Base-by-base conservation (phyloP, 116 monocot species). In the Posidonia oceanica region DNA sequence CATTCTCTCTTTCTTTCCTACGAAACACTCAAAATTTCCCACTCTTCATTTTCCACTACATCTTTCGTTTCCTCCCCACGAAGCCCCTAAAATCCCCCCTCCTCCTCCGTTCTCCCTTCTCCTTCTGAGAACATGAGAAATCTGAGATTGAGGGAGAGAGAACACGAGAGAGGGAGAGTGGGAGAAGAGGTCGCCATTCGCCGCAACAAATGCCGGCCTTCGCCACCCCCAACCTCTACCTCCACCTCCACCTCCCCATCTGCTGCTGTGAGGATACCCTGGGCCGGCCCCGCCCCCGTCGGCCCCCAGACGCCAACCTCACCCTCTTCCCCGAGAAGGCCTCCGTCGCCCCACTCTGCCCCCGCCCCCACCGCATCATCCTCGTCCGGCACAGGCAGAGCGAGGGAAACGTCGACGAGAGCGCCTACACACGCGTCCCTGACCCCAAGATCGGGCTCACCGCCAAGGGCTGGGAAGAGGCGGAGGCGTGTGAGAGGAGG, bases 381-480 rank as follows among this genome's bases (percentile, higher is more conserved):
- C 91, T 96, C 10, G 87, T 91, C 20, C 81, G 96, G 22, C 96
- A 96, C 62, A 91, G 91, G 2, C 81, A 96, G 88, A 91, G 91
- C 84, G 89, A 91, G 76, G 96, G 96, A 5, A 96, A 96, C 81
- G 84, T 96, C 48, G 96, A 96, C 66, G 91, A 96, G 80, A 18
- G 69, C 39, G 81, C 72, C 42, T 96, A 96, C 78, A 91, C 91
- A 14, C 81, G 96, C 22, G 82, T 96, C 3, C 91, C 96, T 7
- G 96, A 96, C 70, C 96, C 95, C 13, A 79, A 72, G 48, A 96
- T 96, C 66, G 78, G 84, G 7, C 80, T 96, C 64, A 96, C 96
- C 15, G 16, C 54, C 5, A 79, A 77, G 53, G 92, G 96, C 0
- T 85, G 88, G 88, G 62, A 62, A 56, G 75, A 96, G 20, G 83